Evolutionary conservation across 1,284 basidiomycete genomes (phyloP).

Genomic region (Ganoderma meredithae): DNA sequence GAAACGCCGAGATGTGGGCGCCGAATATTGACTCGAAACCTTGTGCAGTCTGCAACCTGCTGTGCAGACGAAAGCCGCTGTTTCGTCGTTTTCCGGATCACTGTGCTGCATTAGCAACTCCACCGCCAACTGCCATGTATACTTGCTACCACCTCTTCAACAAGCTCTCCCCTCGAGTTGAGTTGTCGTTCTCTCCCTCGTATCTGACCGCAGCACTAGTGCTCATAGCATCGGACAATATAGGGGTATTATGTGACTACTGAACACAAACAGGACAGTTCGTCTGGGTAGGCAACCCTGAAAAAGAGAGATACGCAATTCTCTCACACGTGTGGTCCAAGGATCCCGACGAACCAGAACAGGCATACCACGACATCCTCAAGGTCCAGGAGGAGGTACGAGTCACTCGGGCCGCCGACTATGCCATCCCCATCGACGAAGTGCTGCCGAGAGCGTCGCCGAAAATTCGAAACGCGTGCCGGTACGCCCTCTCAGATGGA

Average conservation of each 20-base stretch:
- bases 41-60: too few relatives aligned
- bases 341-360: background rate
- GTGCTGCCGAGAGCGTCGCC: background rate
- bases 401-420: background rate
- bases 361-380: conserved; percentile 7
- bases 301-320: background rate
- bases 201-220: too few relatives aligned
- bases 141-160: too few relatives aligned
- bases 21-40: too few relatives aligned
- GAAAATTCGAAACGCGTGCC: background rate
- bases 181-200: too few relatives aligned
- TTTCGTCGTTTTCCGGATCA: too few relatives aligned
- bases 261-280: background rate
- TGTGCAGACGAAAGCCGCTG: too few relatives aligned
- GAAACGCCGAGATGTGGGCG: too few relatives aligned
- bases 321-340: conserved; percentile 9
- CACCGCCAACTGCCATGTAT: too few relatives aligned
- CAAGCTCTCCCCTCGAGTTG: too few relatives aligned
- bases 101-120: too few relatives aligned
- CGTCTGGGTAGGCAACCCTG: background rate
- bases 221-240: too few relatives aligned
- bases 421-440: background rate
- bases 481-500: conserved; percentile 4
- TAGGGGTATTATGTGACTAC: background rate
- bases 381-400: conserved; percentile 4